Evolutionary conservation across 306 rosid species (phyloP).

Genomic region (Vigna reflexopilosa): DNA sequence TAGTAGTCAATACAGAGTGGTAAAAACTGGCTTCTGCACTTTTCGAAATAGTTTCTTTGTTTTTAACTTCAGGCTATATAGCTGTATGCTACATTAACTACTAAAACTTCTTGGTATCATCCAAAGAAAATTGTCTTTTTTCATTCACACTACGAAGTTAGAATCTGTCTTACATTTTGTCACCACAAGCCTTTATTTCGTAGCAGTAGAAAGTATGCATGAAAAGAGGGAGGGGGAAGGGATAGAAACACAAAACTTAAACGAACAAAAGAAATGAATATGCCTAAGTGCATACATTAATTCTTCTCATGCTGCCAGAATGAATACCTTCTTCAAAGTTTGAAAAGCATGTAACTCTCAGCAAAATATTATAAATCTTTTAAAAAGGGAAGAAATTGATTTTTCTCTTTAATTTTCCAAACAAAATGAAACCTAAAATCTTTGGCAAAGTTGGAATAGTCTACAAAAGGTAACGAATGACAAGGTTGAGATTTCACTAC

Average conservation of each 20-base stretch:
- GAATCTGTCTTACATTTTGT: no score
- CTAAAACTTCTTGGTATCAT: not conserved
- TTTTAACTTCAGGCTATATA: not conserved
- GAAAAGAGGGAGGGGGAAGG: no score
- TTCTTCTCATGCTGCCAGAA: slow-evolving; percentile 3
- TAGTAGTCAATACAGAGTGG: not conserved
- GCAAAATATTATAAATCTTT: not conserved
- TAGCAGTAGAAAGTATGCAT: no score
- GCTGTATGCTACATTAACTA: not conserved
- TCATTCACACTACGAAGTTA: no score
- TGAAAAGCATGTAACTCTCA: not conserved
- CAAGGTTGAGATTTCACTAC: not conserved
- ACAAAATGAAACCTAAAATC: not conserved
- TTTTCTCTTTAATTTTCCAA: not conserved
- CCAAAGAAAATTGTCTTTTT: no score
- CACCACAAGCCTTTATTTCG: no score
- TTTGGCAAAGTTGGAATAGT: no score
- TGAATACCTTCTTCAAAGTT: not conserved
- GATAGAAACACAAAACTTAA: no score
- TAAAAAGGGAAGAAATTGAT: not conserved
- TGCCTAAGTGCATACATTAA: not conserved
- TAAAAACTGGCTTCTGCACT: not conserved
- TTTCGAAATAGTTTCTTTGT: not conserved
- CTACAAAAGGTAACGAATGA: not conserved
- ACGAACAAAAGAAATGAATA: not conserved